Conservation (phyloP, 2,329 filamentous ascomycete species). For the Cryphonectria parasitica region DNA sequence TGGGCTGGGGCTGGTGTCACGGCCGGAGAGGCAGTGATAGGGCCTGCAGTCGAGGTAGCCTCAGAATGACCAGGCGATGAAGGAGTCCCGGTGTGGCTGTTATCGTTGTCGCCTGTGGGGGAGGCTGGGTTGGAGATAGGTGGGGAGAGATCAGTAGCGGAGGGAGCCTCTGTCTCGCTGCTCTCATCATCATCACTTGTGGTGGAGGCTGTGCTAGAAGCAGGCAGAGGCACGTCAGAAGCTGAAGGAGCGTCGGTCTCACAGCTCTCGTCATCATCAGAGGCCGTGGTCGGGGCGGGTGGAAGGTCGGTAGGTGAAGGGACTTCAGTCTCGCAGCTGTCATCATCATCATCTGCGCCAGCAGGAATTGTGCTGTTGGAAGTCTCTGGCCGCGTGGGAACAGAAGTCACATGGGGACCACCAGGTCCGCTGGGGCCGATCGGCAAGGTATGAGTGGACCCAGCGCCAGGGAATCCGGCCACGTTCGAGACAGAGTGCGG, state of each 20-base stretch:
- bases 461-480: neutral
- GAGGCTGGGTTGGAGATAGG: neutral
- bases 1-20: conserved; percentile 8
- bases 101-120: neutral
- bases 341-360: neutral
- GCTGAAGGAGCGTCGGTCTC: neutral
- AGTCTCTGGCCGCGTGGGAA: neutral
- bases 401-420: neutral
- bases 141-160: neutral
- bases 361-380: too few relatives aligned
- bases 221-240: too few relatives aligned
- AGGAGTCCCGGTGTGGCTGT: neutral
- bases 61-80: neutral
- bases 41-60: neutral
- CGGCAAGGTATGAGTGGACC: neutral
- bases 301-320: too few relatives aligned
- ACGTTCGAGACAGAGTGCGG: neutral
- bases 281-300: too few relatives aligned
- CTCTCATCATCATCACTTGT: neutral
- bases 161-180: neutral
- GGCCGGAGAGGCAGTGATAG: conserved; percentile 31
- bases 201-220: neutral
- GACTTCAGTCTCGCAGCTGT: too few relatives aligned
- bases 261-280: neutral
- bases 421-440: conserved; percentile 3